These are phyloP conservation scores for Aristolochia contorta DNA, from an alignment of 164 flowering plant species.

Conservation along the genomic window DNA sequence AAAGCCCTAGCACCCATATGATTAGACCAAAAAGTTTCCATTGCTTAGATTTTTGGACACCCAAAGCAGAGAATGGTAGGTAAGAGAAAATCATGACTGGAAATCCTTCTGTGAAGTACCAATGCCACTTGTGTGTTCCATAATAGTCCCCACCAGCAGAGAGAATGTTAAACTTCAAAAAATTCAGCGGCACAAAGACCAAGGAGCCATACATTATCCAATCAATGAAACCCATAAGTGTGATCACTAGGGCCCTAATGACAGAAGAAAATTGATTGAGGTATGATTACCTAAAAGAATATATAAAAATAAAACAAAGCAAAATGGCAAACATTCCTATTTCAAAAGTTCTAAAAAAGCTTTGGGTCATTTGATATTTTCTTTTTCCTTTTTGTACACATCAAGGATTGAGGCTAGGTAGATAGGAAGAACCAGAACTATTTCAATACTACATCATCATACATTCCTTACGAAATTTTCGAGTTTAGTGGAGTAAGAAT, in stretches of 20 bases:
- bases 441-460: too few relatives aligned
- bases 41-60: slow-evolving; percentile 45
- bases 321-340: too few relatives aligned
- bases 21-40: slow-evolving; percentile 75
- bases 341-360: too few relatives aligned
- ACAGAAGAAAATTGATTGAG: not conserved
- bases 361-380: too few relatives aligned
- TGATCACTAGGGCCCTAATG: slow-evolving; percentile 60
- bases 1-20: slow-evolving; percentile 69
- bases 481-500: too few relatives aligned
- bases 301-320: too few relatives aligned
- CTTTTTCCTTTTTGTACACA: too few relatives aligned
- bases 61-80: slow-evolving; percentile 56
- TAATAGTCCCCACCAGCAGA: slow-evolving; percentile 92
- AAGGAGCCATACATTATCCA: slow-evolving; percentile 69
- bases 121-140: slow-evolving; percentile 92
- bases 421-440: too few relatives aligned
- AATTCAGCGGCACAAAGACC: slow-evolving; percentile 83
- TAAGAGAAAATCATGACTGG: slow-evolving; percentile 71
- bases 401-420: too few relatives aligned
- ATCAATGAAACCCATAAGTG: slow-evolving; percentile 53
- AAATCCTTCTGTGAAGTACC: slow-evolving; percentile 90
- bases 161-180: slow-evolving; percentile 80
- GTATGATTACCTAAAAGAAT: too few relatives aligned
- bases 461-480: too few relatives aligned